These are phyloP conservation scores for Chamaenerion angustifolium DNA, from an alignment of 345 rosid genomes.

Conservation along the genomic window DNA sequence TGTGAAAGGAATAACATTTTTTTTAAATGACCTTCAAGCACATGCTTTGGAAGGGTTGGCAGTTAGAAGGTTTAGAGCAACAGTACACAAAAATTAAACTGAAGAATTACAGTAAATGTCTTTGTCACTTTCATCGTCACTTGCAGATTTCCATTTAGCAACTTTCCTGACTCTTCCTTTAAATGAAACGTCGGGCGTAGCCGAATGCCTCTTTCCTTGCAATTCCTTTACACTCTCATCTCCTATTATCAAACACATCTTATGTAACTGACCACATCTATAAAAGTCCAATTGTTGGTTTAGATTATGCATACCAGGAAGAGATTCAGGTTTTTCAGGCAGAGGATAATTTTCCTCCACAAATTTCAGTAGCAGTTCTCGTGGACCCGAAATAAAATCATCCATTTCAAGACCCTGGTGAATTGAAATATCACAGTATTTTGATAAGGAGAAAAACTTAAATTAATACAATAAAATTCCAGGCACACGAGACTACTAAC, in stretches of 20 bases:
- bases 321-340: slow-evolving; percentile 91
- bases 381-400: slow-evolving; percentile 98
- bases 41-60: no score
- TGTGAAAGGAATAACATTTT: no score
- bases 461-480: not conserved
- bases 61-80: no score
- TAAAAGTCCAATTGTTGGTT: not conserved
- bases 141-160: slow-evolving; percentile 77
- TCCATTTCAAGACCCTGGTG: slow-evolving; percentile 87
- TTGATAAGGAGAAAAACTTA: not conserved
- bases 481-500: slow-evolving; percentile 25
- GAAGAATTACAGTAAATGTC: slow-evolving; percentile 62
- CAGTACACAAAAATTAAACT: slow-evolving; percentile 2
- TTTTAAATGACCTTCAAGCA: no score
- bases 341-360: slow-evolving; percentile 95
- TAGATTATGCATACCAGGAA: slow-evolving; percentile 35
- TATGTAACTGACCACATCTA: not conserved
- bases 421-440: slow-evolving; percentile 2
- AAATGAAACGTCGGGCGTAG: slow-evolving; percentile 71
- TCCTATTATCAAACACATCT: slow-evolving; percentile 24
- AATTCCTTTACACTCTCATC: slow-evolving; percentile 82
- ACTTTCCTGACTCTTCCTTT: slow-evolving; percentile 92
- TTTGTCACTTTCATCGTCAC: slow-evolving; percentile 77
- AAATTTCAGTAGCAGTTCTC: slow-evolving; percentile 89
- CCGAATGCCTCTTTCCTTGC: slow-evolving; percentile 85